A percentile compares a stretch with the other conserved stretches of the same genome.
phyloP scores from a whole-genome alignment of 139 green algal genomes.

The Chlamydomonas sp. region DNA sequence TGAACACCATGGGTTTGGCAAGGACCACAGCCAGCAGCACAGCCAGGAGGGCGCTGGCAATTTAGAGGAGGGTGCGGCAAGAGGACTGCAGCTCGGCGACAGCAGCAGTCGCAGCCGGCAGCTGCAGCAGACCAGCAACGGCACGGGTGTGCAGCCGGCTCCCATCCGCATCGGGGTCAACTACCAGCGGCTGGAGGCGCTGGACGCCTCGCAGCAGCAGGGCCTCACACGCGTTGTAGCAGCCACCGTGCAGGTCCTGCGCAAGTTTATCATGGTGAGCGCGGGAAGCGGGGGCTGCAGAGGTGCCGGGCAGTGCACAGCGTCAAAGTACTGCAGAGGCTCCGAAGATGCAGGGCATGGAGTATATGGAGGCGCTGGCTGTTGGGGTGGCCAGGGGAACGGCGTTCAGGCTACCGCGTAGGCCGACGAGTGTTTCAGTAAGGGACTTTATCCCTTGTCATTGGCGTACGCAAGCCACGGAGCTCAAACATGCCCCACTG shows the following conservation, averaged over 20 bases:
- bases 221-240: conserved; percentile 46
- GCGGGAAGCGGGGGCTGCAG: neutral
- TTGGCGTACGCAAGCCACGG: neutral
- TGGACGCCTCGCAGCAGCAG: conserved; percentile 22
- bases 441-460: too few relatives aligned
- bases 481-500: neutral
- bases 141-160: neutral
- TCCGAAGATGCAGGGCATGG: neutral
- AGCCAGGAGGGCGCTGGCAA: neutral
- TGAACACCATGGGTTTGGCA: neutral
- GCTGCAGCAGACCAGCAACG: neutral
- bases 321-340: neutral
- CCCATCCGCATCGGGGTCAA: conserved; percentile 49
- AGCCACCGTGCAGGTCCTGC: conserved; percentile 42
- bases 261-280: conserved; percentile 41
- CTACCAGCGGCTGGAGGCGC: conserved; percentile 39
- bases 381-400: neutral
- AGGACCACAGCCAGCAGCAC: neutral
- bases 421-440: neutral
- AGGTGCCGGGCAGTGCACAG: neutral
- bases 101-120: neutral
- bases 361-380: neutral
- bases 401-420: neutral
- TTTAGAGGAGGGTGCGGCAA: too few relatives aligned
- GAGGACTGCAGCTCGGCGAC: neutral